Evolutionary conservation across 2,329 filamentous ascomycete species (phyloP), one percentile per base, ranked within the genome.

Genomic region (Diaporthe vaccinii): DNA sequence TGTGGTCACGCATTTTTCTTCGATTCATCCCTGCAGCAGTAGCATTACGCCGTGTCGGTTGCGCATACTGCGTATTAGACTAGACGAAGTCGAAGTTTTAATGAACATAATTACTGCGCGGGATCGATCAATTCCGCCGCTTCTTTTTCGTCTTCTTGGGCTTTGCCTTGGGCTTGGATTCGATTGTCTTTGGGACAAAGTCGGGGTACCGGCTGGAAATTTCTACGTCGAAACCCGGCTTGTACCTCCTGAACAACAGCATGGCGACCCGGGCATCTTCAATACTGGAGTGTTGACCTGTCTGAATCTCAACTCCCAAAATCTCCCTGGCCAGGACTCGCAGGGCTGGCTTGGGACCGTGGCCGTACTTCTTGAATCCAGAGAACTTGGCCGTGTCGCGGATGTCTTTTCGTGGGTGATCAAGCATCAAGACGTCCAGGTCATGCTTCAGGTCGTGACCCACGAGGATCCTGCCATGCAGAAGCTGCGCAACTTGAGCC

Each of bases 181-280:
- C 55, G 31, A 70, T 74, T 69, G 71, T 28, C 20, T 58, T 76
- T 78, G 76, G 75, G 3, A 73, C 73, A 34, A 71, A 67, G 78
- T 85, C 78, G 4, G 89, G 87, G 82, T 90, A 97, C 74, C 90
- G 91, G 83, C 91, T 92, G 74, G 92, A 86, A 82, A 95, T 91
- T 82, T 98, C 95, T 74, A 91, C 87, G 82, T 98, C 97, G 81
- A 99, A 98, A 0, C 89, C 93, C 25, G 92, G 88, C 85, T 98
- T 98, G 82, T 95, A 91, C 78, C 91, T 91, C 77, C 94, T 89
- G 81, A 98, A 98, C 57, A 99, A 85, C 74, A 96, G 86, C 95
- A 99, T 98, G 0, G 95, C 93, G 7, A 94, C 95, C 78, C 95
- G 88, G 2, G 97, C 97, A 86, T 99, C 97, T 85, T 93, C 87